A percentile compares a stretch with the other conserved stretches of the same genome.
phyloP scores from a whole-genome alignment of 805 yeast genomes.

The Ogataea haglerorum region DNA sequence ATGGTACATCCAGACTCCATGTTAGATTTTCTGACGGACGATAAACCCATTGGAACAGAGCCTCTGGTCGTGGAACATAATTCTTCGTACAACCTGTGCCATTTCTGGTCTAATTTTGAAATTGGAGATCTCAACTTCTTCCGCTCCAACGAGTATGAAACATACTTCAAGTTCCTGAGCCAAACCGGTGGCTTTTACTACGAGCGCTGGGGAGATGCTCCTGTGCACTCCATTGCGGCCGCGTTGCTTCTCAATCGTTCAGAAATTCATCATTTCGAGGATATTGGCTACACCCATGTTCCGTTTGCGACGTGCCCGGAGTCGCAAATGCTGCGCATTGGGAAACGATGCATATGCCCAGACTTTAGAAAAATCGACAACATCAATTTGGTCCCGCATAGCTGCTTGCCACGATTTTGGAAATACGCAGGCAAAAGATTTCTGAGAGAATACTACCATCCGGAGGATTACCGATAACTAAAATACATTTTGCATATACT shows the following conservation, averaged over 20 bases:
- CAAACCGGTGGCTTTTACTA: slow-evolving; percentile 73
- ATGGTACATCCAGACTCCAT: slow-evolving; percentile 63
- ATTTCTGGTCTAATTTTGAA: slow-evolving; percentile 87
- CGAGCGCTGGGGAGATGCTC: slow-evolving; percentile 96
- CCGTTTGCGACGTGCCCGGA: slow-evolving; percentile 68
- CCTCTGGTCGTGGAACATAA: slow-evolving; percentile 38
- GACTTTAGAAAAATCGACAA: slow-evolving; percentile 38
- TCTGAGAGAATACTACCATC: slow-evolving; percentile 40
- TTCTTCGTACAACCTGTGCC: slow-evolving; percentile 72
- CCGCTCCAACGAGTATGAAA: slow-evolving; percentile 58
- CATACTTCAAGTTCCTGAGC: slow-evolving; percentile 63
- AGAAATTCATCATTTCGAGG: slow-evolving; percentile 75
- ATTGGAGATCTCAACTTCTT: slow-evolving; percentile 69
- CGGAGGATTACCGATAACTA: slow-evolving; percentile 25
- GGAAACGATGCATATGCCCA: slow-evolving; percentile 59
- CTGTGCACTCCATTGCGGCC: slow-evolving; percentile 75
- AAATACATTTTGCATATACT: slow-evolving; percentile 22
- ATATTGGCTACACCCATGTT: slow-evolving; percentile 73
- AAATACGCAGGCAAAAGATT: slow-evolving; percentile 57
- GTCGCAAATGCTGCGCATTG: slow-evolving; percentile 43
- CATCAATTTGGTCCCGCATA: slow-evolving; percentile 43
- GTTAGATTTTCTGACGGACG: slow-evolving; percentile 53
- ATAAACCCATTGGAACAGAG: slow-evolving; percentile 45
- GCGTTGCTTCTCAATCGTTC: slow-evolving; percentile 53
- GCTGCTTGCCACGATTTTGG: slow-evolving; percentile 80